Evolutionary conservation across 768 basidiomycete species (phyloP), one percentile per base, ranked within the genome.

Genomic region (Chalciporus chontae): DNA sequence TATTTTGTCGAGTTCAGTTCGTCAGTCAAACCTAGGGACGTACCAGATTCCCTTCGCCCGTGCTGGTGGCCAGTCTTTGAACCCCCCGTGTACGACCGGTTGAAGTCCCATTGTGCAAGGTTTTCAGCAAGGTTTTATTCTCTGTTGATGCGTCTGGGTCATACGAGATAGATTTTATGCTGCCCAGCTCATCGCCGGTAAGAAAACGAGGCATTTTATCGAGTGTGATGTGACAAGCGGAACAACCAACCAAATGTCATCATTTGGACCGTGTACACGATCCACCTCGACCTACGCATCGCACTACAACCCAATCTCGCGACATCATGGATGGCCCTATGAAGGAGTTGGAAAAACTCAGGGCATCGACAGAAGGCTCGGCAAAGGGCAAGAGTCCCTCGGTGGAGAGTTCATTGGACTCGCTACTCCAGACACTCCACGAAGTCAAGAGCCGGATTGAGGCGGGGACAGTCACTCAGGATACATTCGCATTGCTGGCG

Each of bases 291-390:
- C 11, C 38, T 29, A 27, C n/a, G 27, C 31, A 21, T 42, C 17
- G 7, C 18, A 29, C 27, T 47, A 50, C 8, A 37, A 31, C 13
- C 42, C 27, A 36, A 18, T 11, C 50, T 40, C 42, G 36, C 54
- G 43, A 47, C 56, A 52, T 29, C 47, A 90, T 91, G 90, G 87
- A 91, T 37, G 80, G 71, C 10, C 76, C 84, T 32, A 70, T 88
- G 52, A 92, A 89, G 68, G 90, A 93, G 64, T 76, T 92, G 6
- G 79, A 78, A 23, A 91, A 82, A 69, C 79, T 93, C 49, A 86
- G 90, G 63, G 77, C 80, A 52, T 70, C 85, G 32, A 78, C 79
- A 3, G 72, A 76, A 15, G 59, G 62, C 27, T 60, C 72, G 2
- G 58, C 69, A 38, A 80, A 80, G 65, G 79, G 76, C 19, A 86